Base-by-base conservation (phyloP, 768 basidiomycete species). In the Suillus luteus region DNA sequence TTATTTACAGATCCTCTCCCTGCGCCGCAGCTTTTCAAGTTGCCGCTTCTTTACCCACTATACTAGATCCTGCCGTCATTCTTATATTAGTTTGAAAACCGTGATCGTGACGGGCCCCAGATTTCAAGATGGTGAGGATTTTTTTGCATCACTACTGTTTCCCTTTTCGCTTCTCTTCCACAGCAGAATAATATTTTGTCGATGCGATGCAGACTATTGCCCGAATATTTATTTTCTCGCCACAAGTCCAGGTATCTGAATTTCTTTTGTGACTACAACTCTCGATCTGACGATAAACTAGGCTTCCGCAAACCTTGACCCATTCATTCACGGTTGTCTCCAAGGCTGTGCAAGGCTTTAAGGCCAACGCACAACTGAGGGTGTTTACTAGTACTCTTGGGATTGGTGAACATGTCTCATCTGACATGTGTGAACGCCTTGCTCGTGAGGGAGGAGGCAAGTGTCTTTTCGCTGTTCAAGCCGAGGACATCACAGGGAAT, bases 381-480 rank as follows among this genome's bases (percentile, higher is more conserved):
- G 76, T 88, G 5, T 89, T 87, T 63, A 78, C 81, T 10, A n/a
- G n/a, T n/a, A n/a, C n/a, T n/a, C n/a, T 79, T 89, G 87, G 87
- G 1, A 85, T 89, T 15, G 88, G 88, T 15, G 59, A 74, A 27
- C 67, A 66, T 0, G 80, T 82, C 2, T 86, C 86, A 3, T 83
- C 78, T 5, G 82, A 78, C 0, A 77, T 83, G 67, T 85, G 84
- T 66, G 79, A 84, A 65, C 72, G 79, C 3, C 82, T 89, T n/a
- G 86, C 88, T 0, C 71, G 76, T 19, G 77, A 77, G 2, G 88
- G 88, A 1, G 78, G 82, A 10, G 88, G 88, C 17, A 74, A 78
- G 27, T 81, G 71, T 58, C 72, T 85, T 0, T 82, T 83, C 62
- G 83, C 86, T 5, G 70, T n/a, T n/a, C n/a, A 78, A 4, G 71